phyloP scores from a whole-genome alignment of 371 early-diverging fungal species.

The Mucor ambiguus region DNA sequence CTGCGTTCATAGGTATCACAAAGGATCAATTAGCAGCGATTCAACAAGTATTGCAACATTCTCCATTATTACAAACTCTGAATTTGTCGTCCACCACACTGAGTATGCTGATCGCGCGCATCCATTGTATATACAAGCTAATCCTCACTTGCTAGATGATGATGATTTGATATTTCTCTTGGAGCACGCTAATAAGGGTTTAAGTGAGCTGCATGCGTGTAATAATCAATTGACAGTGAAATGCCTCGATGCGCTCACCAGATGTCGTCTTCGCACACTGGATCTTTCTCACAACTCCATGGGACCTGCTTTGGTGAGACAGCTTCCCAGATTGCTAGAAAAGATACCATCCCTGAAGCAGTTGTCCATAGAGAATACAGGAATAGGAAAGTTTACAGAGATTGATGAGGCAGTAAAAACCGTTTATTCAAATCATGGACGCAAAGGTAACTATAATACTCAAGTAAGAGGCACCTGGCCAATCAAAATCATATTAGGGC shows the following conservation, averaged over 20 bases:
- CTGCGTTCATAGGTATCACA: slow-evolving; percentile 4
- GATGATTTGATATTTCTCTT: slow-evolving; percentile 22
- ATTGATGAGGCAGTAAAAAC: background rate
- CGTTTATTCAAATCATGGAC: background rate
- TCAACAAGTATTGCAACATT: slow-evolving; percentile 21
- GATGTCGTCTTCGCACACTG: background rate
- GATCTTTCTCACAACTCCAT: slow-evolving; percentile 28
- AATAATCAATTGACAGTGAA: slow-evolving; percentile 28
- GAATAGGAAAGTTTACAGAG: slow-evolving; percentile 14
- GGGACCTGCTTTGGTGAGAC: slow-evolving; percentile 16
- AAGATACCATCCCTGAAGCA: slow-evolving; percentile 11
- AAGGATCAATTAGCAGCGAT: slow-evolving; percentile 8
- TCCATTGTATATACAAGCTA: background rate
- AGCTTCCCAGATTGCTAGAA: slow-evolving; percentile 12
- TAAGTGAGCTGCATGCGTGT: slow-evolving; percentile 23
- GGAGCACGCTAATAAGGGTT: background rate
- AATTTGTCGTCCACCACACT: slow-evolving; percentile 33
- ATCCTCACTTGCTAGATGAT: slow-evolving; percentile 22
- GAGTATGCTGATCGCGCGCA: slow-evolving; percentile 14
- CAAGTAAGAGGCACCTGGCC: background rate
- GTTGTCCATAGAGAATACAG: slow-evolving; percentile 21
- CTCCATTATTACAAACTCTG: background rate
- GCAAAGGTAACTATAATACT: background rate
- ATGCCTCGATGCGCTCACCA: background rate
- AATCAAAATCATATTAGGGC: background rate